A percentile compares a stretch with the other conserved stretches of the same genome.
These are phyloP conservation scores for Helianthus tuberosus DNA, from an alignment of 129 eudicot species.

Conservation along the genomic window DNA sequence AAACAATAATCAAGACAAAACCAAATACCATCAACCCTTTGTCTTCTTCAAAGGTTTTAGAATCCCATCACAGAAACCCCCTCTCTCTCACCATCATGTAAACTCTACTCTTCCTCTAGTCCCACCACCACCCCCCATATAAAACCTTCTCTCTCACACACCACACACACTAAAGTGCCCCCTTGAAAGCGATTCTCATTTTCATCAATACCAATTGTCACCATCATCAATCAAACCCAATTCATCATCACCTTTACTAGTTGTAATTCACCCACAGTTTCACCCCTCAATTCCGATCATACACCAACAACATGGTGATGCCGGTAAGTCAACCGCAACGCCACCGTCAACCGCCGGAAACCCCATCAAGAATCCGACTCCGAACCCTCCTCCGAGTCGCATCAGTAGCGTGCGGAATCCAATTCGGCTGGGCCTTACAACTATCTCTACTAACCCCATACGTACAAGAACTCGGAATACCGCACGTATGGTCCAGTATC, in stretches of 20 bases:
- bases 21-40: not conserved
- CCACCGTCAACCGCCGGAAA: slow-evolving; percentile 32
- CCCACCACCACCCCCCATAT: slow-evolving; percentile 22
- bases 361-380: slow-evolving; percentile 44
- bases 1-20: not conserved
- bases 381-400: slow-evolving; percentile 72
- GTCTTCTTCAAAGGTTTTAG: not conserved
- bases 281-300: no score
- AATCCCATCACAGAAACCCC: slow-evolving; percentile 28
- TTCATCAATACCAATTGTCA: no score
- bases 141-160: slow-evolving; percentile 7
- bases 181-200: no score
- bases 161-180: not conserved
- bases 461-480: slow-evolving; percentile 90
- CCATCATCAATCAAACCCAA: no score
- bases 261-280: no score
- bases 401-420: slow-evolving; percentile 92
- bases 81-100: slow-evolving; percentile 28
- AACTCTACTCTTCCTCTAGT: slow-evolving; percentile 27
- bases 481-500: slow-evolving; percentile 90
- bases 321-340: slow-evolving; percentile 44
- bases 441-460: slow-evolving; percentile 85
- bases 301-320: slow-evolving; percentile 35
- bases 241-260: no score
- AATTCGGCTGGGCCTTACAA: slow-evolving; percentile 98